A percentile compares a stretch with the other conserved stretches of the same genome.
Evolutionary conservation across 495 filamentous ascomycete genomes (phyloP).

Genomic region (Penicillium maclennaniae): DNA sequence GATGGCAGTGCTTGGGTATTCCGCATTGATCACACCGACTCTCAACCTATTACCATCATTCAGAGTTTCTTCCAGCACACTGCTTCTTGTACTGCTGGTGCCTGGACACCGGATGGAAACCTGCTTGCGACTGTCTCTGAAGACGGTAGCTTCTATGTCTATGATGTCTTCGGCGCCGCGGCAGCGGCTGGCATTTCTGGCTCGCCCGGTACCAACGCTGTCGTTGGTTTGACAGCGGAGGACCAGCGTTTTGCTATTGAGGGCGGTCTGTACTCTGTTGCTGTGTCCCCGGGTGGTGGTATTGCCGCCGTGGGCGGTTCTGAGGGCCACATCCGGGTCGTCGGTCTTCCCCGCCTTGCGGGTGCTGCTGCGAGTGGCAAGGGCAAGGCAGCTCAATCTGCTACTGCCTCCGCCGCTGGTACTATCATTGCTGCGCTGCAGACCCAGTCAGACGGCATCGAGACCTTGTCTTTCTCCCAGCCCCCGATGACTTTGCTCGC

Average conservation of each 20-base stretch:
- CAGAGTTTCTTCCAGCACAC: slow-evolving; percentile 92
- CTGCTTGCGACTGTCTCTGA: slow-evolving; percentile 87
- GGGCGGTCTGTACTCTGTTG: slow-evolving; percentile 83
- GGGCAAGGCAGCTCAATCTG: slow-evolving; percentile 34
- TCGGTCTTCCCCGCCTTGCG: slow-evolving; percentile 73
- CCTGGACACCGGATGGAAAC: slow-evolving; percentile 85
- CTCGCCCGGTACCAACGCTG: slow-evolving; percentile 62
- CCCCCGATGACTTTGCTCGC: slow-evolving; percentile 75
- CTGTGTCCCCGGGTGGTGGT: slow-evolving; percentile 69
- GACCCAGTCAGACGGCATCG: slow-evolving; percentile 73
- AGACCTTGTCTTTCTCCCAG: slow-evolving; percentile 79
- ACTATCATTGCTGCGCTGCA: slow-evolving; percentile 70
- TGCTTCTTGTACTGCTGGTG: slow-evolving; percentile 78
- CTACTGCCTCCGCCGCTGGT: slow-evolving; percentile 62
- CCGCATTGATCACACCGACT: slow-evolving; percentile 63
- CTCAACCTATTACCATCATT: slow-evolving; percentile 68
- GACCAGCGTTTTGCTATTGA: slow-evolving; percentile 92
- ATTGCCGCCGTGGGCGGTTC: slow-evolving; percentile 86
- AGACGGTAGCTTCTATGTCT: slow-evolving; percentile 85
- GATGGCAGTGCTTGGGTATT: slow-evolving; percentile 97
- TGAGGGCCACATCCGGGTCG: slow-evolving; percentile 73
- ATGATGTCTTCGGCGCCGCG: slow-evolving; percentile 84
- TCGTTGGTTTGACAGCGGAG: slow-evolving; percentile 73
- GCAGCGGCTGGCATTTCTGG: slow-evolving; percentile 68
- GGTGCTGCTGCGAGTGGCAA: slow-evolving; percentile 31